Percentiles rank a stretch among this genome's conserved stretches.
phyloP scores from a whole-genome alignment of 345 rosid genomes.

The Lepidium sativum region DNA sequence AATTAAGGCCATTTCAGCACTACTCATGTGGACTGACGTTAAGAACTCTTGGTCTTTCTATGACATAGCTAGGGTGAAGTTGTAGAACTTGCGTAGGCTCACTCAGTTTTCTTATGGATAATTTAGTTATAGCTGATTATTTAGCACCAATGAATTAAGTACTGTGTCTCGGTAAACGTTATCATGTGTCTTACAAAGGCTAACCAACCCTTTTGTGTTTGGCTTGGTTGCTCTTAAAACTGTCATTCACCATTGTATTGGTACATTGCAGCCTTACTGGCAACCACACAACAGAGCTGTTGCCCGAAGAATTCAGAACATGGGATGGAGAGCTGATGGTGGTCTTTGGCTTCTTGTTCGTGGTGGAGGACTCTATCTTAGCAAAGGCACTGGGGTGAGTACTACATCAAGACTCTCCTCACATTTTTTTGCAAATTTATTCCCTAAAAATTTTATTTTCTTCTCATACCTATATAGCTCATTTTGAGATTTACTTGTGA shows the following conservation, averaged over 20 bases:
- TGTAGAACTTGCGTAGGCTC: background rate
- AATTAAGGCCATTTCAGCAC: background rate
- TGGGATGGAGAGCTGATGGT: conserved; percentile 99
- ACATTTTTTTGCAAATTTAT: background rate
- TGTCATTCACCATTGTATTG: background rate
- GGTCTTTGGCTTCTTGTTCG: conserved; percentile 99
- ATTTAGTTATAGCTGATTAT: background rate
- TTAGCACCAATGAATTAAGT: background rate
- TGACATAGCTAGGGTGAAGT: background rate
- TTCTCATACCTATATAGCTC: background rate
- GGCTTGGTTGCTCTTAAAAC: conserved; percentile 1
- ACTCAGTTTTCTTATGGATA: background rate
- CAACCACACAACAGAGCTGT: conserved; percentile 98
- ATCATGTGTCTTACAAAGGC: background rate
- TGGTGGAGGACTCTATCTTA: conserved; percentile 95
- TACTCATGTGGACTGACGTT: background rate
- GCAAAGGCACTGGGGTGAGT: conserved; percentile 91
- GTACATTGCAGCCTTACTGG: conserved; percentile 65
- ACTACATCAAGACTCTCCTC: background rate
- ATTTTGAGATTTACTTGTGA: background rate
- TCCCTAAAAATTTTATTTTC: background rate
- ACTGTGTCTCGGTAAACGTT: background rate
- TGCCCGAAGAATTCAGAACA: conserved; percentile 90
- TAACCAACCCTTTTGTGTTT: background rate
- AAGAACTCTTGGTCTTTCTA: background rate